phyloP scores from a whole-genome alignment of 495 filamentous ascomycete species.

The Aspergillus baeticus region DNA sequence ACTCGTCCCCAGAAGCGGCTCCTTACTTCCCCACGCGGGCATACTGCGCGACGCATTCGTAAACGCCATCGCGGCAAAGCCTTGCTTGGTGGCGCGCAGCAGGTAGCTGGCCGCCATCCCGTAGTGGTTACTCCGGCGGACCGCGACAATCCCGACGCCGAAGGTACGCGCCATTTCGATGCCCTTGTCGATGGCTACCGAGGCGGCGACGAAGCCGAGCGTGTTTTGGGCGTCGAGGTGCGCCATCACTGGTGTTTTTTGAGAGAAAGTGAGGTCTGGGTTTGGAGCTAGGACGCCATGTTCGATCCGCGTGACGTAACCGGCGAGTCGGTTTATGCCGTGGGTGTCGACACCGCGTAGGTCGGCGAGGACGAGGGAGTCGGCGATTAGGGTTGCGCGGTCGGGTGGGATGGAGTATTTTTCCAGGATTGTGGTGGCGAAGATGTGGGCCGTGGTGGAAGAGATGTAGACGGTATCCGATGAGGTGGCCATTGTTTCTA shows the following conservation, averaged over 20 bases:
- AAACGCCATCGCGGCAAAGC: slow-evolving; percentile 25
- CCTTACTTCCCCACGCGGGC: slow-evolving; percentile 27
- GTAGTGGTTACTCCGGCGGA: slow-evolving; percentile 29
- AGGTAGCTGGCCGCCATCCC: slow-evolving; percentile 30
- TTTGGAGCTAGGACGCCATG: slow-evolving; percentile 20
- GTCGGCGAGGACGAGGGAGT: slow-evolving; percentile 24
- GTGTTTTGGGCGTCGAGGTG: slow-evolving; percentile 28
- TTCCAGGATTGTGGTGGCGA: slow-evolving; percentile 10
- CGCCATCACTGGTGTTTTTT: slow-evolving; percentile 28
- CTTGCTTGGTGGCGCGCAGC: slow-evolving; percentile 20
- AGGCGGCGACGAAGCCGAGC: slow-evolving; percentile 30
- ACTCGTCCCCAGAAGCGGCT: slow-evolving; percentile 23
- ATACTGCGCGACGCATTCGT: slow-evolving; percentile 27
- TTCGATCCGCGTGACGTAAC: slow-evolving; percentile 22
- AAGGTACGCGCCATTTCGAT: slow-evolving; percentile 19
- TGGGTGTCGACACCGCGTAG: slow-evolving; percentile 29
- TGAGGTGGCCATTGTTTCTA: too few species aligned
- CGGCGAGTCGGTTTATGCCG: slow-evolving; percentile 24
- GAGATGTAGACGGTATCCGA: too few species aligned
- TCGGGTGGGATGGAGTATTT: slow-evolving; percentile 9
- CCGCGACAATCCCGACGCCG: slow-evolving; percentile 29
- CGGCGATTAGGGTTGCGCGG: slow-evolving; percentile 17
- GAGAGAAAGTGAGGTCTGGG: slow-evolving; percentile 16
- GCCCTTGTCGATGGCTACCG: slow-evolving; percentile 19
- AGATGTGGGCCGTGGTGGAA: slow-evolving; percentile 1